Percentiles rank a stretch among this genome's conserved stretches.
phyloP scores from a whole-genome alignment of 2,329 filamentous ascomycete genomes.

The Hortaea werneckii region DNA sequence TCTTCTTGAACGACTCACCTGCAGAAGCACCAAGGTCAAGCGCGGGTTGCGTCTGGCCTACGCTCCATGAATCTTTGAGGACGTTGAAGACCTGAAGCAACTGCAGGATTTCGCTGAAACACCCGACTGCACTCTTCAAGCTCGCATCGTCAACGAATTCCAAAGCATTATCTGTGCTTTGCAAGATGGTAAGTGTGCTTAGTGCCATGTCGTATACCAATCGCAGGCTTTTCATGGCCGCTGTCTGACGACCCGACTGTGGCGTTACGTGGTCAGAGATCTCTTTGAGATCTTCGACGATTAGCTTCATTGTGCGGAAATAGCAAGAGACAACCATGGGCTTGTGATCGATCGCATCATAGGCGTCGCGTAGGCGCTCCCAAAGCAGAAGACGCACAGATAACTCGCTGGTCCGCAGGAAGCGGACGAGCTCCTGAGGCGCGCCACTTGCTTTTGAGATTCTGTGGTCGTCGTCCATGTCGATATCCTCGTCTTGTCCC shows the following conservation, averaged over 20 bases:
- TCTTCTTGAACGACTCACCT: constrained; percentile 15
- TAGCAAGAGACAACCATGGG: constrained; percentile 85
- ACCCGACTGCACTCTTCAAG: constrained; percentile 59
- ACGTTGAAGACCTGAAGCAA: constrained; percentile 71
- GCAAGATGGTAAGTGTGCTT: constrained; percentile 55
- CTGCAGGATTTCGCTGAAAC: constrained; percentile 60
- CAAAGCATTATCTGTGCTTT: constrained; percentile 61
- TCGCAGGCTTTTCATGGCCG: constrained; percentile 67
- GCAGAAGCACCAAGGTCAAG: constrained; percentile 40
- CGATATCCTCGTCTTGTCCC: not conserved
- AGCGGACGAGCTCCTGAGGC: constrained; percentile 70
- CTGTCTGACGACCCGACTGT: constrained; percentile 54
- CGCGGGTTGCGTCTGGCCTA: constrained; percentile 59
- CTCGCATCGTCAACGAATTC: constrained; percentile 78
- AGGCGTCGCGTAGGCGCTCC: constrained; percentile 83
- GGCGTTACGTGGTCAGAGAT: constrained; percentile 46
- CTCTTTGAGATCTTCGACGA: constrained; percentile 59
- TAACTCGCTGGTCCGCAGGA: constrained; percentile 69
- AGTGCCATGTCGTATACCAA: constrained; percentile 67
- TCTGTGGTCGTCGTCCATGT: constrained; percentile 1
- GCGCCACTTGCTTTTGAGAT: constrained; percentile 5
- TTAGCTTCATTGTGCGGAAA: constrained; percentile 73
- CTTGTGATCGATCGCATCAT: constrained; percentile 69
- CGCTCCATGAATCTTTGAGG: constrained; percentile 74
- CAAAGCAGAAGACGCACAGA: constrained; percentile 80